These are phyloP conservation scores for Eleusine indica DNA, from an alignment of 176 grass and related monocot genomes.

Conservation along the genomic window DNA sequence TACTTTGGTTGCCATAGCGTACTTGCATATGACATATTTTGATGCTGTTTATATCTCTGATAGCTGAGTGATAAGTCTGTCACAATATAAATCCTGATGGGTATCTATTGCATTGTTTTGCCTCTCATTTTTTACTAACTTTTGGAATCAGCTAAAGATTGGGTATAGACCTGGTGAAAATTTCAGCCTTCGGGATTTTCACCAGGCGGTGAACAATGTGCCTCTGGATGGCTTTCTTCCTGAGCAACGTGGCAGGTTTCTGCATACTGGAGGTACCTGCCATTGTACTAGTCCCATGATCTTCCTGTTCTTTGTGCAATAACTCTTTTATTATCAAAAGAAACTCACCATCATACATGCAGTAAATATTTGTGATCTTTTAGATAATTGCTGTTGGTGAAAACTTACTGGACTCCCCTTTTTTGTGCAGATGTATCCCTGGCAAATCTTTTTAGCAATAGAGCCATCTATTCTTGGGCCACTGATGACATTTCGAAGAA, in stretches of 20 bases:
- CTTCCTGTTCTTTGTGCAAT: slow-evolving; percentile 19
- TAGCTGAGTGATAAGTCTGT: background rate
- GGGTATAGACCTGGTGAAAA: slow-evolving; percentile 69
- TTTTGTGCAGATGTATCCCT: slow-evolving; percentile 64
- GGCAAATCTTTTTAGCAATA: slow-evolving; percentile 68
- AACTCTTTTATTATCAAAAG: background rate
- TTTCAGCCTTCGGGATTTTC: slow-evolving; percentile 84
- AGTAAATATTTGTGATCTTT: slow-evolving; percentile 19
- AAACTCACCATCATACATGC: background rate
- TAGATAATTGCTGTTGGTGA: background rate
- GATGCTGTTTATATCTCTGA: background rate
- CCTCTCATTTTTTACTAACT: slow-evolving; percentile 4
- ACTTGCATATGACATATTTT: background rate
- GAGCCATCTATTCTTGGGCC: slow-evolving; percentile 78
- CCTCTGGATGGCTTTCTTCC: slow-evolving; percentile 59
- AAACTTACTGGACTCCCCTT: slow-evolving; percentile 15
- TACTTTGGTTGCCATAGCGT: background rate
- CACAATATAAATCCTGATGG: slow-evolving; percentile 3
- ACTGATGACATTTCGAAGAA: slow-evolving; percentile 84
- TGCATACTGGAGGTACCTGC: slow-evolving; percentile 41
- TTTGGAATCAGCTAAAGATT: slow-evolving; percentile 72
- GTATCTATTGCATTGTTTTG: background rate
- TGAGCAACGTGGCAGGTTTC: slow-evolving; percentile 36
- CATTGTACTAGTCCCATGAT: slow-evolving; percentile 36
- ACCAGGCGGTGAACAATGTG: slow-evolving; percentile 78